These are phyloP conservation scores for Pseudopithomyces maydicus DNA, from an alignment of 2,329 filamentous ascomycete genomes.

Conservation along the genomic window DNA sequence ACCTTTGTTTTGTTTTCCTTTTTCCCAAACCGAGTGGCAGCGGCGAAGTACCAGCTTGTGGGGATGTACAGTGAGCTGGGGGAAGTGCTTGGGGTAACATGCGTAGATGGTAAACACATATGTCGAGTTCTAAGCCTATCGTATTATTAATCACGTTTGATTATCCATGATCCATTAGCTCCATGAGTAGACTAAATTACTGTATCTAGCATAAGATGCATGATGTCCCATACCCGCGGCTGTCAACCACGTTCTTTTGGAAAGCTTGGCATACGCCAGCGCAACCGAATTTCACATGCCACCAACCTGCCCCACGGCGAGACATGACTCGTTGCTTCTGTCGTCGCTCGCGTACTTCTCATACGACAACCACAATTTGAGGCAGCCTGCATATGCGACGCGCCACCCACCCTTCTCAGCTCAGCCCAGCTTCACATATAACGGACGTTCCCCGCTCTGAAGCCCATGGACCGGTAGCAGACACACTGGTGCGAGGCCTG, in stretches of 20 bases:
- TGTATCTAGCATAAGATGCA: background rate
- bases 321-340: constrained; percentile 10
- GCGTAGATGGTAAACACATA: constrained; percentile 5
- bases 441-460: background rate
- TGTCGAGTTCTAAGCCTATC: background rate
- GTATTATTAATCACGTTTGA: background rate
- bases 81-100: background rate
- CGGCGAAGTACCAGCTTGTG: background rate
- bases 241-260: constrained; percentile 4
- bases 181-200: no score
- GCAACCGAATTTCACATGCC: constrained; percentile 14
- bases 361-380: constrained; percentile 3
- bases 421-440: background rate
- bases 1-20: background rate
- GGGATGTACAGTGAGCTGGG: constrained; percentile 7
- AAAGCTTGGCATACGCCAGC: constrained; percentile 11
- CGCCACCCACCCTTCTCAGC: background rate
- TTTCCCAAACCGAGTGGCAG: background rate
- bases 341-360: background rate
- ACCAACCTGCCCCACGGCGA: background rate
- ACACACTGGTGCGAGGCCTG: background rate
- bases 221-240: background rate
- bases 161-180: no score
- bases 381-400: constrained; percentile 2
- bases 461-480: constrained; percentile 20